Conservation (phyloP, 2,329 filamentous ascomycete genomes). For the Hortaea werneckii region DNA sequence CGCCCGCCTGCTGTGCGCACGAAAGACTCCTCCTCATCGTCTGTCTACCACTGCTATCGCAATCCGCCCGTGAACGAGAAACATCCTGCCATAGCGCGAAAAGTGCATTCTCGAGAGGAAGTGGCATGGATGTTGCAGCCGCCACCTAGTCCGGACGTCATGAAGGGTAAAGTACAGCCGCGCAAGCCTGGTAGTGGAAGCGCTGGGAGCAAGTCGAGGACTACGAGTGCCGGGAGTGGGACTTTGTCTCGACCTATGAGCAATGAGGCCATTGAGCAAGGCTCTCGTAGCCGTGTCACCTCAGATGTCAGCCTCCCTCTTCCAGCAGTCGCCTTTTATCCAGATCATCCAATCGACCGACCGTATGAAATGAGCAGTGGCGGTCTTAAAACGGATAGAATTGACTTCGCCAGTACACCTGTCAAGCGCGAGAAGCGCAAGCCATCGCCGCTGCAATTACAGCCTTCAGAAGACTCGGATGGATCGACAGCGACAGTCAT, state of each 20-base stretch:
- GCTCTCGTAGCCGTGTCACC: constrained; percentile 8
- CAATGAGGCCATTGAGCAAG: constrained; percentile 27
- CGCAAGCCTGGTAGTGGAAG: constrained; percentile 47
- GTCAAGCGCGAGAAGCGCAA: constrained; percentile 6
- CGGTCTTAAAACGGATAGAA: constrained; percentile 5
- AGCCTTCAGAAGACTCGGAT: constrained; percentile 7
- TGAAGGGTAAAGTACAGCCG: constrained; percentile 74
- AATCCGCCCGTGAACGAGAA: constrained; percentile 58
- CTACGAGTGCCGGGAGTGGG: not conserved
- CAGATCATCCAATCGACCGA: constrained; percentile 26
- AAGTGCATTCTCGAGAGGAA: constrained; percentile 40
- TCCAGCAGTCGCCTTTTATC: constrained; percentile 9
- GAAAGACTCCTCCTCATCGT: constrained; percentile 18
- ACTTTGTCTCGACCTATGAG: constrained; percentile 27
- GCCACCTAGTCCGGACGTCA: constrained; percentile 77
- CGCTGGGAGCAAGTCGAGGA: constrained; percentile 27
- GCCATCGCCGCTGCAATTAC: constrained; percentile 8
- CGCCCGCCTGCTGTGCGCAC: constrained; percentile 13
- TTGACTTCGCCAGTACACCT: constrained; percentile 12
- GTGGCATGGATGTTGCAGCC: constrained; percentile 89
- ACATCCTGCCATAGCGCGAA: constrained; percentile 43
- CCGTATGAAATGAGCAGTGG: constrained; percentile 16
- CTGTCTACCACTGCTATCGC: constrained; percentile 14
- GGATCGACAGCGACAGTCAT: constrained; percentile 11
- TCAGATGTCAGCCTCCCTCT: constrained; percentile 18